Evolutionary conservation across 352 stramenopile genomes (phyloP).

Genomic region (Aphanomyces invadans): DNA sequence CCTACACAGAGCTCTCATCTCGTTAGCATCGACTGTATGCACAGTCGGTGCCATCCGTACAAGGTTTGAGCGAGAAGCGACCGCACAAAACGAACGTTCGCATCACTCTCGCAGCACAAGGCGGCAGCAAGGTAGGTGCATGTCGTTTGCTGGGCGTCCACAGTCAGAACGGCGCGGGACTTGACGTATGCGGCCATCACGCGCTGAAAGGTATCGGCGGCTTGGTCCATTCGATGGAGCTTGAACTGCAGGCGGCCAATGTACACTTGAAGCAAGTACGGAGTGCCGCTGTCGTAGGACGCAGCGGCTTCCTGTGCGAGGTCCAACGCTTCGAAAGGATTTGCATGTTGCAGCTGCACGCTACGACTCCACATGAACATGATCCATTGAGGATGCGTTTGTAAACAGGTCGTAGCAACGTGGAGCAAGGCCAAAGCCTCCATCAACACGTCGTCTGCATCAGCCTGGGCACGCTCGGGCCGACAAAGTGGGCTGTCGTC

Average conservation of each 20-base stretch:
- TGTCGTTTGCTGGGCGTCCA: not conserved
- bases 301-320: not conserved
- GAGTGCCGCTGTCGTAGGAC: not conserved
- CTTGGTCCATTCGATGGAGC: not conserved
- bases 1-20: not conserved
- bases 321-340: not conserved
- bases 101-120: not conserved
- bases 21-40: not conserved
- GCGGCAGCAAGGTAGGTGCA: slow-evolving; percentile 2
- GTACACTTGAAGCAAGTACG: not conserved
- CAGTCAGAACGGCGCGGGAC: not conserved
- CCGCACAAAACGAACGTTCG: not conserved
- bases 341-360: not conserved
- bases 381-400: not conserved
- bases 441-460: not conserved
- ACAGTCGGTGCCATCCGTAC: not conserved
- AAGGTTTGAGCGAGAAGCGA: not conserved
- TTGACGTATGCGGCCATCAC: not conserved
- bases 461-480: no score
- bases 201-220: not conserved
- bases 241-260: slow-evolving; percentile 1
- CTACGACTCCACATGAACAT: not conserved
- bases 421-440: not conserved
- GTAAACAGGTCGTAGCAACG: not conserved
- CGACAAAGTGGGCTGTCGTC: not conserved